phyloP scores from a whole-genome alignment of 2,329 filamentous ascomycete genomes.

The Aspergillus alliaceus region DNA sequence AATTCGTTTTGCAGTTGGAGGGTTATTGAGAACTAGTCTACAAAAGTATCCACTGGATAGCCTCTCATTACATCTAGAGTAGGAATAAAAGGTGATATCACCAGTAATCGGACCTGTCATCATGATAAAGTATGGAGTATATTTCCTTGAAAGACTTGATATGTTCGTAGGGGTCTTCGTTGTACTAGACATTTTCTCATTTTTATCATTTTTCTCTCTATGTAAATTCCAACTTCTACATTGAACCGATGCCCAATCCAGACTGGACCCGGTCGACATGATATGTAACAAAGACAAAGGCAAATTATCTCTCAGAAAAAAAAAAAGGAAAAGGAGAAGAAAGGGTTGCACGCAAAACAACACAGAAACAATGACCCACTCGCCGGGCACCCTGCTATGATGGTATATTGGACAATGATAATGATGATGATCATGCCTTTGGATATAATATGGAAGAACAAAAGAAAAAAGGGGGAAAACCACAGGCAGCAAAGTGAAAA shows the following conservation, averaged over 20 bases:
- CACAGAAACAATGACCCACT: conserved; percentile 21
- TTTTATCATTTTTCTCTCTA: conserved; percentile 12
- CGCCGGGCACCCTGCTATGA: conserved; percentile 31
- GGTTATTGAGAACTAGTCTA: too few species aligned
- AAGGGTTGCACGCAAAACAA: conserved; percentile 9
- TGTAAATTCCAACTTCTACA: conserved; percentile 23
- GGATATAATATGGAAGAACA: conserved; percentile 19
- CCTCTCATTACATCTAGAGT: too few species aligned
- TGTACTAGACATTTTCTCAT: neutral
- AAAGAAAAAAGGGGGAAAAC: neutral
- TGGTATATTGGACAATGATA: conserved; percentile 28
- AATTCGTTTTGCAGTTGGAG: too few species aligned
- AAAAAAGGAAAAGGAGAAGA: conserved; percentile 9
- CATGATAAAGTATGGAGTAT: too few species aligned
- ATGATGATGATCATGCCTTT: conserved; percentile 21
- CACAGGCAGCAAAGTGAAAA: conserved; percentile 11
- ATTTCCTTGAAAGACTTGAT: too few species aligned
- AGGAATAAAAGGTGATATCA: too few species aligned
- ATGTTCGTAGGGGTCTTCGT: too few species aligned
- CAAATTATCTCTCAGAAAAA: conserved; percentile 9
- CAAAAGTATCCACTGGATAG: too few species aligned
- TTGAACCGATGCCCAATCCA: conserved; percentile 16
- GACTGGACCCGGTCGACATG: conserved; percentile 16
- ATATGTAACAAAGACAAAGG: conserved; percentile 16
- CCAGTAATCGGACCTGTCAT: too few species aligned